A percentile compares a stretch with the other conserved stretches of the same genome.
Evolutionary conservation across 441 rosid species (phyloP).

Genomic region (Eruca vesicaria): DNA sequence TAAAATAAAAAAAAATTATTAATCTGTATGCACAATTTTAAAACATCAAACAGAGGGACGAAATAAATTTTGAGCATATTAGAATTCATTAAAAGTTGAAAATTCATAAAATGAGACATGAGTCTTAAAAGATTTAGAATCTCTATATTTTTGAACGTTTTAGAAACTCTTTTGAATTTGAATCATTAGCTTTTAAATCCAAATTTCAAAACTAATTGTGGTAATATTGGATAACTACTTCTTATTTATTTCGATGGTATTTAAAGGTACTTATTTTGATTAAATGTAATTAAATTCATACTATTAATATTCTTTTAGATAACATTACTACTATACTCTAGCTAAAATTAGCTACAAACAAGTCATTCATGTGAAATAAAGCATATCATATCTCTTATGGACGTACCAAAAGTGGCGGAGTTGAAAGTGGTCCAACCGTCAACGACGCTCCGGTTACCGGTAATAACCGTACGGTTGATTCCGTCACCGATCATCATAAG

Average conservation of each 20-base stretch:
- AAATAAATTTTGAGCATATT: not conserved
- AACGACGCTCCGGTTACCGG: conserved; percentile 77
- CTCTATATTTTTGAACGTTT: no score
- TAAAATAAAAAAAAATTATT: no score
- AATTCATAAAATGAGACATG: not conserved
- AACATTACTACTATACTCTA: no score
- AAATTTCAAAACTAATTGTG: not conserved
- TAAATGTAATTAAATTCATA: no score
- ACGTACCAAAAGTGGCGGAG: conserved; percentile 79
- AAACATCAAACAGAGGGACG: no score
- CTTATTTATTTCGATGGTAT: not conserved
- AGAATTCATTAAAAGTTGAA: not conserved
- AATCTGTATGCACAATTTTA: no score
- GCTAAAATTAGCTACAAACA: no score
- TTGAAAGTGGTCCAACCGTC: conserved; percentile 95
- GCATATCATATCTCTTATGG: conserved; percentile 6
- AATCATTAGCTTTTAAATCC: not conserved
- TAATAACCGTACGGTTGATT: conserved; percentile 71
- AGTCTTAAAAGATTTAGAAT: not conserved
- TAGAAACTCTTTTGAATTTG: not conserved
- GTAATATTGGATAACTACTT: not conserved
- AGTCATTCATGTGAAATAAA: no score
- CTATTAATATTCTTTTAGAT: no score
- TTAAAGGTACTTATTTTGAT: not conserved
- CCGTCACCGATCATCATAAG: conserved; percentile 93